Conservation (phyloP, 2,329 filamentous ascomycete genomes). For the Emmonsia crescens region DNA sequence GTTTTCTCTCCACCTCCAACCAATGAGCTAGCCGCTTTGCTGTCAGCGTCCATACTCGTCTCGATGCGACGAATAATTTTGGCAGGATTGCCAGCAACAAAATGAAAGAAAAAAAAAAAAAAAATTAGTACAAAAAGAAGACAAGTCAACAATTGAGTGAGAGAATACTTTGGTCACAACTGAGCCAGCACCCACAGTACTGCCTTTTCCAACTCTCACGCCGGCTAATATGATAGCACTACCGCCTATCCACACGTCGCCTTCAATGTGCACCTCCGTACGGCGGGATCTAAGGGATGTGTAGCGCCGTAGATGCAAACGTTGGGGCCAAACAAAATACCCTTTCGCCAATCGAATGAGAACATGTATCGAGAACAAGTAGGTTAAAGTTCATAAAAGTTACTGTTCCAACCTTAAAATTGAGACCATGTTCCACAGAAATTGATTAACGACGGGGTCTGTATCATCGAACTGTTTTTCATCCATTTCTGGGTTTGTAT, state of each 20-base stretch:
- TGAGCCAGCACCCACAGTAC: constrained; percentile 64
- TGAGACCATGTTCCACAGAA: constrained; percentile 64
- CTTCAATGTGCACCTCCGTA: constrained; percentile 65
- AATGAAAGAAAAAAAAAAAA: constrained; percentile 19
- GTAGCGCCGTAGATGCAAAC: constrained; percentile 62
- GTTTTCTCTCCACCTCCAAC: background rate
- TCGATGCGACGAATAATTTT: constrained; percentile 29
- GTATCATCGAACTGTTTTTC: constrained; percentile 49
- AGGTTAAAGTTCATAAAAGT: constrained; percentile 68
- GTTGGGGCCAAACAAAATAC: constrained; percentile 68
- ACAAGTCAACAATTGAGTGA: too few species aligned
- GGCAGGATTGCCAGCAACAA: constrained; percentile 31
- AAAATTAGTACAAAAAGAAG: background rate
- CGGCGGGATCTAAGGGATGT: constrained; percentile 63
- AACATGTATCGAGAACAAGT: constrained; percentile 64
- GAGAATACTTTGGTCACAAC: constrained; percentile 65
- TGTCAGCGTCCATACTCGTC: constrained; percentile 11
- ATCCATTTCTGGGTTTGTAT: constrained; percentile 50
- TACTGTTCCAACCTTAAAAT: constrained; percentile 56
- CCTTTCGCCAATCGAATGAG: constrained; percentile 60
- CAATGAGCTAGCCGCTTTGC: background rate
- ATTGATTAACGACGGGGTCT: constrained; percentile 62
- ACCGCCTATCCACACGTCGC: constrained; percentile 72
- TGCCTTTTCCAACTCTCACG: constrained; percentile 63
- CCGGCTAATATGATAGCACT: constrained; percentile 61